Evolutionary conservation across 768 basidiomycete species (phyloP), one percentile per base, ranked within the genome.

Genomic region (Leucocoprinus sp.): DNA sequence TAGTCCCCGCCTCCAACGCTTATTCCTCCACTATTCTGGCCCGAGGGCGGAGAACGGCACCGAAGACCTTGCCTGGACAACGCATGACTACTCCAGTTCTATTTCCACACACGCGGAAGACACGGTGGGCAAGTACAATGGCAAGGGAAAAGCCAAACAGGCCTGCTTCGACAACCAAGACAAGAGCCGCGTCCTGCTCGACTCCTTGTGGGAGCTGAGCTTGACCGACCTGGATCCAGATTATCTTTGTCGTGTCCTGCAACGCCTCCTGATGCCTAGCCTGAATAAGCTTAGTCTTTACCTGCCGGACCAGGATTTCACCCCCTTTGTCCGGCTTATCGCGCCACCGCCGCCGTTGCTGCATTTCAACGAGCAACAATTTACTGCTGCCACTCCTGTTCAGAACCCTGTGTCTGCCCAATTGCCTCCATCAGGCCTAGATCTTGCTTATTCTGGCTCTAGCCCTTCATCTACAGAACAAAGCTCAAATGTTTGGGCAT

Each of bases 1-100:
- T 15, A 75, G 74, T 50, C 74, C 76, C 5, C 56, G 63, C 21
- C 64, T 79, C 41, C 60, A 64, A 39, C 69, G 64, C 4, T 64
- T 80, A 19, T 67, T 66, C 28, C 59, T 82, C 22, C 74, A 77
- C 57, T 81, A 80, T 55, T 79, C 78, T 18, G 80, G 80, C 23
- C 79, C 80, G 2, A 60, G 58, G 42, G 50, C 54, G 4, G 55
- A 59, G 18, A 53, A 64, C 39, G 58, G 60, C 6, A 67, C 65
- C 50, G 59, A 64, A 21, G 63, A 57, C 26, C 55, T 64, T 17
- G 57, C 57, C 19, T 71, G 71, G 71, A 47, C 45, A 19, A 22
- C 45, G n/a, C 26, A 27, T 27, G 26, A 27, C 26, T 27, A 27
- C 26, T 27, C 26, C 5, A 5, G 26, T 11, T 27, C 11, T 27